Conservation (phyloP, 2,329 filamentous ascomycete genomes). For the Byssochlamys sp. region DNA sequence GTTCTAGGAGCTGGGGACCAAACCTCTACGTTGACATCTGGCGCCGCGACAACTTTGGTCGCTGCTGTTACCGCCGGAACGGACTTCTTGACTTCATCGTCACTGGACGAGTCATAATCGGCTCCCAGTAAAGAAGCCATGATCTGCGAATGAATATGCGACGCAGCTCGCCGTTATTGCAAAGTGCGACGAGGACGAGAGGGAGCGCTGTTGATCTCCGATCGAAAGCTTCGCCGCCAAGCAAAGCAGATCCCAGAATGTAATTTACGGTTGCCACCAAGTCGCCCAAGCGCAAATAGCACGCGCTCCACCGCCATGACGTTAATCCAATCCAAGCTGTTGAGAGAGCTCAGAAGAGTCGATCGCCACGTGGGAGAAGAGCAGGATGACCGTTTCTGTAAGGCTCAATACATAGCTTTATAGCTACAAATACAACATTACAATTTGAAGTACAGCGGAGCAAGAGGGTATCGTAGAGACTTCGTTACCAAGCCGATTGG, state of each 20-base stretch:
- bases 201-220: neutral
- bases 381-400: neutral
- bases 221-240: neutral
- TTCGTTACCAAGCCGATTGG: slow-evolving; percentile 27
- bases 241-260: slow-evolving; percentile 5
- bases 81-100: slow-evolving; percentile 32
- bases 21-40: slow-evolving; percentile 49
- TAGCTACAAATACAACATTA: neutral
- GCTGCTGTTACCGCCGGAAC: slow-evolving; percentile 19
- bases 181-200: neutral
- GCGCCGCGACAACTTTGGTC: slow-evolving; percentile 38
- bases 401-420: too few relatives aligned
- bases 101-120: slow-evolving; percentile 40
- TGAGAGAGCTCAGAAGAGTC: slow-evolving; percentile 1
- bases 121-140: slow-evolving; percentile 38
- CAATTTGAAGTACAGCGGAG: neutral
- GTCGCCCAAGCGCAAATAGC: slow-evolving; percentile 9
- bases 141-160: slow-evolving; percentile 2
- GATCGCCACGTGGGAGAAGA: neutral
- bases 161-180: neutral
- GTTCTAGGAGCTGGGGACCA: slow-evolving; percentile 29
- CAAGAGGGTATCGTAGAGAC: slow-evolving; percentile 27
- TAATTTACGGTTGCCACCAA: slow-evolving; percentile 24
- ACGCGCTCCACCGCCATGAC: neutral
- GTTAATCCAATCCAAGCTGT: neutral